phyloP scores from a whole-genome alignment of 768 basidiomycete genomes.

The Chiua virens region DNA sequence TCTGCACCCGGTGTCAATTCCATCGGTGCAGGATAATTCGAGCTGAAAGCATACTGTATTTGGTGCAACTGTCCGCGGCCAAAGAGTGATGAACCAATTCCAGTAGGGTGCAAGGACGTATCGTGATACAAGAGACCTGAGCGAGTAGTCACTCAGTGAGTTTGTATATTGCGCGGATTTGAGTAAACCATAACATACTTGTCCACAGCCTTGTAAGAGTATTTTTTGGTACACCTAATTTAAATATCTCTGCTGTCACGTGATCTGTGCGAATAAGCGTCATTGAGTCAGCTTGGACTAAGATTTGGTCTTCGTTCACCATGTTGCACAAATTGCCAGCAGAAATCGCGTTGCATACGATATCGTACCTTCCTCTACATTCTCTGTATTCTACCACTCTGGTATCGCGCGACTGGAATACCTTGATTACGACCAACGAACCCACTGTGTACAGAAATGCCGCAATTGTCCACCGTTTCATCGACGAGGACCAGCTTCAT shows the following conservation, averaged over 20 bases:
- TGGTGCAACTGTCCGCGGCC: slow-evolving; percentile 82
- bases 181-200: slow-evolving; percentile 60
- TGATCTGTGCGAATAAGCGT: background rate
- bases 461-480: slow-evolving; percentile 51
- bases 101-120: slow-evolving; percentile 84
- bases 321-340: slow-evolving; percentile 51
- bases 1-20: slow-evolving; percentile 47
- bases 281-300: too few relatives aligned
- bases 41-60: slow-evolving; percentile 65
- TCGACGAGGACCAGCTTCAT: slow-evolving; percentile 34
- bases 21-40: background rate
- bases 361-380: slow-evolving; percentile 50
- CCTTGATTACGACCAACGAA: slow-evolving; percentile 49
- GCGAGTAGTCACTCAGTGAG: background rate
- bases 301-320: background rate
- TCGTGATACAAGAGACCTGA: slow-evolving; percentile 72
- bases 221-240: slow-evolving; percentile 61
- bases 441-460: slow-evolving; percentile 56
- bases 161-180: background rate
- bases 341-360: slow-evolving; percentile 53
- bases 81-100: slow-evolving; percentile 88
- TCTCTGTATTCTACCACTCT: slow-evolving; percentile 37
- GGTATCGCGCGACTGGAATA: slow-evolving; percentile 47
- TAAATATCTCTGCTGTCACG: background rate
- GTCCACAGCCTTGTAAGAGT: slow-evolving; percentile 80